Evolutionary conservation across 495 filamentous ascomycete species (phyloP), one percentile per base, ranked within the genome.

Genomic region (Collariella sp.): DNA sequence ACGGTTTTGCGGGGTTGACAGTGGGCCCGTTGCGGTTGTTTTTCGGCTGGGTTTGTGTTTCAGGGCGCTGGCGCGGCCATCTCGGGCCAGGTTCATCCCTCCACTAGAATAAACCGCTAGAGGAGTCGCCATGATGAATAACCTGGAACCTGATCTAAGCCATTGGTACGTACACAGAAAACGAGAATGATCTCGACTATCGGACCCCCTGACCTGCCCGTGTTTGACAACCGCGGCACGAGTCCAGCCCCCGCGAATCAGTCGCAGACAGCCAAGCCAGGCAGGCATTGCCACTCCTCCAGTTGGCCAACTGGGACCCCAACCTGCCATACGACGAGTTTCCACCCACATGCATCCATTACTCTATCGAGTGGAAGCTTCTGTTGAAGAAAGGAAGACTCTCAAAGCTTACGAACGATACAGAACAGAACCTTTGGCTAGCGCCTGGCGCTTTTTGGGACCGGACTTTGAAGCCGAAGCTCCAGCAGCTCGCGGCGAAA

Each of bases 291-390:
- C 55, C 59, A 49, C 54, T 58, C 13, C 46, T 62, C 20, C 39
- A 48, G 44, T 24, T 56, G 38, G 55, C 52, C 35, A 55, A 62
- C 41, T 62, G 48, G 62, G 33, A 51, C 46, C 55, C 49, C 7
- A 60, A 46, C 48, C 43, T 51, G 36, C 38, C 51, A 58, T 65
- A 62, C 50, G 43, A 60, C 19, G 50, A 62, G 50, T 49, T 24
- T 26, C 60, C 55, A 38, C 60, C 55, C 34, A 63, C 53, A 49
- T 62, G 54, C 43, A 67, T 65, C 45, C 58, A 63, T 62, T 70
- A 63, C 56, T 58, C 42, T 2, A 45, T 45, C 18, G 55, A 70
- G 46, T 70, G 57, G 63, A 66, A 64, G 47, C 45, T 70, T 13
- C 54, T 34, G 13, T 40, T 70, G 33, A 66, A 67, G 40, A 57